These are phyloP conservation scores for Boletales sp. DNA, from an alignment of 768 basidiomycete species.

Conservation along the genomic window DNA sequence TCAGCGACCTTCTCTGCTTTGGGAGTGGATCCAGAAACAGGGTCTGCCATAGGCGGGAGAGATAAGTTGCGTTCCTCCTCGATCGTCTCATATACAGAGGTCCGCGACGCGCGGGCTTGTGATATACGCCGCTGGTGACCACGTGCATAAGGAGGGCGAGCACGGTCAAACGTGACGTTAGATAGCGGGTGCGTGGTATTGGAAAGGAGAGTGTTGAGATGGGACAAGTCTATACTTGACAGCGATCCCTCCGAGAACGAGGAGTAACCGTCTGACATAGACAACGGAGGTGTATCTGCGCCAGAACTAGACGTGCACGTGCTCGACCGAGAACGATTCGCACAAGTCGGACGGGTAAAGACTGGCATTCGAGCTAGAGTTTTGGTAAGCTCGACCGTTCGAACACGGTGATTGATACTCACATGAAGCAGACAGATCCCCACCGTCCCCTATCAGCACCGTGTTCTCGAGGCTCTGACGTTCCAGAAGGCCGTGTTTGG, in stretches of 20 bases:
- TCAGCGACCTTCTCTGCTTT: conserved; percentile 23
- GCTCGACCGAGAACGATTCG: conserved; percentile 58
- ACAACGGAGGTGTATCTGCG: conserved; percentile 67
- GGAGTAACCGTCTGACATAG: conserved; percentile 64
- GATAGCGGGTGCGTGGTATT: conserved; percentile 52
- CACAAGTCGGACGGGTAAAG: conserved; percentile 56
- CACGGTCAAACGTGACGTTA: conserved; percentile 37
- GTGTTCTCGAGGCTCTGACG: conserved; percentile 68
- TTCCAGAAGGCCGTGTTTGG: conserved; percentile 58
- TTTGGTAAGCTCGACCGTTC: no score
- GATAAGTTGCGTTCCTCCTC: conserved; percentile 58
- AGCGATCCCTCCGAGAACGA: conserved; percentile 66
- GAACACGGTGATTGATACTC: conserved; percentile 20
- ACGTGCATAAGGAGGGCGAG: conserved; percentile 39
- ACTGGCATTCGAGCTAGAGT: conserved; percentile 46
- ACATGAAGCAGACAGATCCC: conserved; percentile 53
- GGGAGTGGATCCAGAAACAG: conserved; percentile 25
- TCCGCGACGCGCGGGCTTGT: conserved; percentile 55
- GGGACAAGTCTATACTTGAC: conserved; percentile 71
- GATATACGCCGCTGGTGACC: conserved; percentile 69
- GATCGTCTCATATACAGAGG: conserved; percentile 78
- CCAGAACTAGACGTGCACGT: conserved; percentile 69
- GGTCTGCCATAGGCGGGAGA: conserved; percentile 25
- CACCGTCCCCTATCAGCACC: conserved; percentile 60
- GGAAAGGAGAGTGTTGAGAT: conserved; percentile 53